phyloP scores from a whole-genome alignment of 2,329 filamentous ascomycete genomes.

The Phialocephala sp. region DNA sequence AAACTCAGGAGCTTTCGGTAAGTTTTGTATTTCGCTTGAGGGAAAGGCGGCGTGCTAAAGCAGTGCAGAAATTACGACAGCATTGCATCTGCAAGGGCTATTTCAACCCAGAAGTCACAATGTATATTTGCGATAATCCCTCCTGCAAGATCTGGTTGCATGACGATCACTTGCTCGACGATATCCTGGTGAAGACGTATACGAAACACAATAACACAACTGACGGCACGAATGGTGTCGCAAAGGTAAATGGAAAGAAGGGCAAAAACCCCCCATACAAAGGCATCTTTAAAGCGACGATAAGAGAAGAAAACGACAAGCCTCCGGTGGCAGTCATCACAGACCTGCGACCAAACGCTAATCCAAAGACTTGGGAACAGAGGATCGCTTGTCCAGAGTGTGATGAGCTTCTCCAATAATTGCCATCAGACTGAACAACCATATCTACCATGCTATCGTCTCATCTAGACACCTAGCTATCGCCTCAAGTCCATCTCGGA shows the following conservation, averaged over 20 bases:
- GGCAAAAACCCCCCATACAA: constrained; percentile 26
- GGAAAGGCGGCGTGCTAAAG: constrained; percentile 14
- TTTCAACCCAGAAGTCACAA: constrained; percentile 44
- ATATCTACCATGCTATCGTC: not conserved
- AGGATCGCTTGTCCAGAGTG: constrained; percentile 38
- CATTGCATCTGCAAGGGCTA: constrained; percentile 46
- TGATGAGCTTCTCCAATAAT: constrained; percentile 33
- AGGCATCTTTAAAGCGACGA: constrained; percentile 33
- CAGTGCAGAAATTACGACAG: constrained; percentile 38
- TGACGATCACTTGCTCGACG: constrained; percentile 44
- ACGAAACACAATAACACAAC: constrained; percentile 22
- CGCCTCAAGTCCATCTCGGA: not conserved
- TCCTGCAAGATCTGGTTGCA: constrained; percentile 46
- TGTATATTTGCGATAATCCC: constrained; percentile 45
- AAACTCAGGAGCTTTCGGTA: constrained; percentile 42
- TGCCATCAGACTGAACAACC: not conserved
- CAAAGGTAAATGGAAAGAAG: constrained; percentile 29
- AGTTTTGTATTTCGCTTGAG: constrained; percentile 23
- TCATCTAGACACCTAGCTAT: too few species aligned
- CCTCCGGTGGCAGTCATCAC: constrained; percentile 33
- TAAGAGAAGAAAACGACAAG: constrained; percentile 23
- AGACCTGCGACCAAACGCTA: constrained; percentile 30
- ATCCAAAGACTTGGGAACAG: constrained; percentile 30
- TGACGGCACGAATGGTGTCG: constrained; percentile 25
- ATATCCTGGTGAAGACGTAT: constrained; percentile 39